These are phyloP conservation scores for Botrytis aclada DNA, from an alignment of 2,329 filamentous ascomycete species.

Conservation along the genomic window DNA sequence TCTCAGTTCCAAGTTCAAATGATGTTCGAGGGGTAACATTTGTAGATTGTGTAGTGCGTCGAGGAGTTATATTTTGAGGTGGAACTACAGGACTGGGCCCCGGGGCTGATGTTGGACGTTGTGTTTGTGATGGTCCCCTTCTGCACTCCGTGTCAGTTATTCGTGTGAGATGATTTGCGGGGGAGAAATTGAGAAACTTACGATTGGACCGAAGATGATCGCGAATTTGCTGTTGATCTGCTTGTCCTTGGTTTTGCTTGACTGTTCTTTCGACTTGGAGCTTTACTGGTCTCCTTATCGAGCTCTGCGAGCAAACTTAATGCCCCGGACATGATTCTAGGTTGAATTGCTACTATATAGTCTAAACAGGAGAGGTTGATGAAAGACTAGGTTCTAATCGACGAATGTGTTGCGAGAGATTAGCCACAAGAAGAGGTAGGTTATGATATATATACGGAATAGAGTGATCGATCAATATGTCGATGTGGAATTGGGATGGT, in stretches of 20 bases:
- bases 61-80: conserved; percentile 8
- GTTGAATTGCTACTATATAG: neutral
- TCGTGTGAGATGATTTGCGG: too few species aligned
- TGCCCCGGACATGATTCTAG: neutral
- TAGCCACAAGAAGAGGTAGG: neutral
- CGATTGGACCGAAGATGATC: conserved; percentile 18
- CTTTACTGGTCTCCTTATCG: conserved; percentile 13
- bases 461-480: neutral
- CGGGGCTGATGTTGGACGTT: conserved; percentile 1
- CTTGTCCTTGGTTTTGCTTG: conserved; percentile 6
- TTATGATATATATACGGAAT: neutral
- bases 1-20: conserved; percentile 9
- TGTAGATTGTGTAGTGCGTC: conserved; percentile 11
- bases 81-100: neutral
- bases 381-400: neutral
- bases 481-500: neutral
- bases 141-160: neutral
- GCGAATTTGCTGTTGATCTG: conserved; percentile 14
- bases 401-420: neutral
- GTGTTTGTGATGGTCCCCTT: conserved; percentile 3
- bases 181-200: neutral
- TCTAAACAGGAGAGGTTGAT: neutral
- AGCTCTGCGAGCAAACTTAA: conserved; percentile 14
- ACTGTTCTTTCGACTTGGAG: conserved; percentile 14
- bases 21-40: conserved; percentile 16